Percentiles rank a stretch among this genome's conserved stretches.
These are phyloP conservation scores for Stromatinia cepivora DNA, from an alignment of 2,329 filamentous ascomycete genomes.

Conservation along the genomic window DNA sequence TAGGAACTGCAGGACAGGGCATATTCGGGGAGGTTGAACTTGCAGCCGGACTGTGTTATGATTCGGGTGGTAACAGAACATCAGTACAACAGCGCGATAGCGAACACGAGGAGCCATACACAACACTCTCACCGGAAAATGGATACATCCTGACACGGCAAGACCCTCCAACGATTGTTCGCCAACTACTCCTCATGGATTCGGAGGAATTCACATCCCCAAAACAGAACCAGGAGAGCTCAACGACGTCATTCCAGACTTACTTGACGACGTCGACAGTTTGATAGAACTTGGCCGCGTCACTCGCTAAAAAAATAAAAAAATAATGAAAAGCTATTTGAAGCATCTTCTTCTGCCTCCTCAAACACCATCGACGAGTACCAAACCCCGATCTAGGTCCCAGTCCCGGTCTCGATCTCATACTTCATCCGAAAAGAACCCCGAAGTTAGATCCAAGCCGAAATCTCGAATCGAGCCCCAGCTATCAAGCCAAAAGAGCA, in stretches of 20 bases:
- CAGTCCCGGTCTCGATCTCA: not conserved
- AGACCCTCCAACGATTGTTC: constrained; percentile 3
- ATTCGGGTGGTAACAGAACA: not conserved
- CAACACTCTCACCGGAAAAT: constrained; percentile 6
- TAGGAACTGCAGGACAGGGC: constrained; percentile 19
- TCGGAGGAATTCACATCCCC: not conserved
- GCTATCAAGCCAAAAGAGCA: not conserved
- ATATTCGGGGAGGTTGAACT: not conserved
- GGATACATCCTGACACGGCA: constrained; percentile 17
- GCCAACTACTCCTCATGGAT: constrained; percentile 14
- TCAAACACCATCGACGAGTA: not conserved
- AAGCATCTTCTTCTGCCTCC: constrained; percentile 19
- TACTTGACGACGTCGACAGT: constrained; percentile 3
- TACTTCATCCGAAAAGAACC: not conserved
- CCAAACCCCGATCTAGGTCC: not conserved
- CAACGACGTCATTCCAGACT: not conserved
- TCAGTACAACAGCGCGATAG: not conserved
- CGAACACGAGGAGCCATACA: constrained; percentile 7
- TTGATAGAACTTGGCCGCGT: not conserved
- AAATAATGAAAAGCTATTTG: constrained; percentile 18
- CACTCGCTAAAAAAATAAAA: not conserved
- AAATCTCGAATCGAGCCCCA: constrained; percentile 11
- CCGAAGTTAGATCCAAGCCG: not conserved
- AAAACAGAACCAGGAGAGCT: constrained; percentile 4
- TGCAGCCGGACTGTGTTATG: not conserved